A percentile compares a stretch with the other conserved stretches of the same genome.
Evolutionary conservation across 2,329 filamentous ascomycete genomes (phyloP).

Genomic region (Eutypella sp.): DNA sequence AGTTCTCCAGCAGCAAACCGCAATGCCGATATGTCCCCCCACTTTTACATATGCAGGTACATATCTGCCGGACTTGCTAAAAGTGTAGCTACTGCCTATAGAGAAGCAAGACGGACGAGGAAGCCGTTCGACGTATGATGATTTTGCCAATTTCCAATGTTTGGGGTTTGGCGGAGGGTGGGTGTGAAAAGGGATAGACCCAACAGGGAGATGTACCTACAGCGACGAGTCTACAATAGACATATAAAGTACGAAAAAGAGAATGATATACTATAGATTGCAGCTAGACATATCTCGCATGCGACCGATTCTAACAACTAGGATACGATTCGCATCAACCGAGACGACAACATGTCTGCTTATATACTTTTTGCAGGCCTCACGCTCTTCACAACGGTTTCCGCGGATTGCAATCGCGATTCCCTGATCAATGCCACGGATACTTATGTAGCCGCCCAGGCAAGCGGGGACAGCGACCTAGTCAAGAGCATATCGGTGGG

Average conservation of each 20-base stretch:
- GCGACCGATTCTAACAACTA: too few species aligned
- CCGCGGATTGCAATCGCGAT: conserved; percentile 14
- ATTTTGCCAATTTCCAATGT: background rate
- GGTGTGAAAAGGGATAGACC: too few species aligned
- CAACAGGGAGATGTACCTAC: too few species aligned
- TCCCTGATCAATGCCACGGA: conserved; percentile 18
- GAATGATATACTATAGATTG: too few species aligned
- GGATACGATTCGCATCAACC: background rate
- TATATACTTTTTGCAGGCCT: background rate
- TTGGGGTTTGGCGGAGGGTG: background rate
- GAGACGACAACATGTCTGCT: background rate
- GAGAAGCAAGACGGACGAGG: background rate
- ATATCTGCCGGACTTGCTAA: conserved; percentile 1
- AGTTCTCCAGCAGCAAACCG: background rate
- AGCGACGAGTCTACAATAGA: too few species aligned
- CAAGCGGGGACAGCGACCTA: conserved; percentile 12
- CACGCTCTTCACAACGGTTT: conserved; percentile 1
- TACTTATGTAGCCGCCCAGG: conserved; percentile 20
- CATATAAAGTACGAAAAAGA: too few species aligned
- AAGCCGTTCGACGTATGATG: background rate
- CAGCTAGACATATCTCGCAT: too few species aligned
- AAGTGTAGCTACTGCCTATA: background rate
- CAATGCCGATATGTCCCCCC: background rate
- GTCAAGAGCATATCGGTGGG: conserved; percentile 9
- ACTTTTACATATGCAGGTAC: background rate